Evolutionary conservation across 352 stramenopile species (phyloP).

Genomic region (Globisporangium irregulare): DNA sequence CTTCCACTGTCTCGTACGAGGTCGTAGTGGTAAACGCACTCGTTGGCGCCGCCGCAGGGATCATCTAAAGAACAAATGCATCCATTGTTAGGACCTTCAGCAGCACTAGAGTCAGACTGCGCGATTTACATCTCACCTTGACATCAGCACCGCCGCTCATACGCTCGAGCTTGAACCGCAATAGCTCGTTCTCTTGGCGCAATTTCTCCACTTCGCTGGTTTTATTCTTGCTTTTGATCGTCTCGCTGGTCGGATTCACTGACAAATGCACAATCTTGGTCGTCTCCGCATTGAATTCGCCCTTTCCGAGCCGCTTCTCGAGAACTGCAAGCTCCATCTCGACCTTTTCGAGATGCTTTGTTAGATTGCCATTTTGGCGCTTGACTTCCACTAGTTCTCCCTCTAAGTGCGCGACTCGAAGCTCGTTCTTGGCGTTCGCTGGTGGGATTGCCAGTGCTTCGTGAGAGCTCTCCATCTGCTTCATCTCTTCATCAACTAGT

Average conservation of each 20-base stretch:
- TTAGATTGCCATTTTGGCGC: slow-evolving; percentile 44
- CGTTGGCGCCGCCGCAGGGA: slow-evolving; percentile 14
- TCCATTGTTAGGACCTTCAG: slow-evolving; percentile 3
- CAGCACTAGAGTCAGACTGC: neutral
- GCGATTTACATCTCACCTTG: slow-evolving; percentile 23
- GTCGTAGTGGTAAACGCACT: slow-evolving; percentile 65
- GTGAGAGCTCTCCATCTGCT: slow-evolving; percentile 16
- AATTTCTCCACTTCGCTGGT: slow-evolving; percentile 39
- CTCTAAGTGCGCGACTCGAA: slow-evolving; percentile 48
- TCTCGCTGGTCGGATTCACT: slow-evolving; percentile 77
- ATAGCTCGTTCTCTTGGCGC: slow-evolving; percentile 46
- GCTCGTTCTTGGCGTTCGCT: slow-evolving; percentile 42
- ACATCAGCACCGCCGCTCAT: slow-evolving; percentile 26
- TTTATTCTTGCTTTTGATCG: slow-evolving; percentile 45
- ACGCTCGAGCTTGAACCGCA: slow-evolving; percentile 47
- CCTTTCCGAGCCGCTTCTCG: slow-evolving; percentile 69
- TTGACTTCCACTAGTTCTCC: slow-evolving; percentile 38
- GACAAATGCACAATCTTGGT: slow-evolving; percentile 88
- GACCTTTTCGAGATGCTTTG: slow-evolving; percentile 58
- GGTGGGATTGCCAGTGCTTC: slow-evolving; percentile 36
- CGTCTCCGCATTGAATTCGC: slow-evolving; percentile 76
- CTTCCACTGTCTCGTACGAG: slow-evolving; percentile 83
- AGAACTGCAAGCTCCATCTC: slow-evolving; percentile 62
- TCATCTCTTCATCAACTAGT: neutral
- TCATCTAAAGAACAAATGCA: slow-evolving; percentile 4